Evolutionary conservation across 495 filamentous ascomycete species (phyloP).

Genomic region (Podospora appendiculata): DNA sequence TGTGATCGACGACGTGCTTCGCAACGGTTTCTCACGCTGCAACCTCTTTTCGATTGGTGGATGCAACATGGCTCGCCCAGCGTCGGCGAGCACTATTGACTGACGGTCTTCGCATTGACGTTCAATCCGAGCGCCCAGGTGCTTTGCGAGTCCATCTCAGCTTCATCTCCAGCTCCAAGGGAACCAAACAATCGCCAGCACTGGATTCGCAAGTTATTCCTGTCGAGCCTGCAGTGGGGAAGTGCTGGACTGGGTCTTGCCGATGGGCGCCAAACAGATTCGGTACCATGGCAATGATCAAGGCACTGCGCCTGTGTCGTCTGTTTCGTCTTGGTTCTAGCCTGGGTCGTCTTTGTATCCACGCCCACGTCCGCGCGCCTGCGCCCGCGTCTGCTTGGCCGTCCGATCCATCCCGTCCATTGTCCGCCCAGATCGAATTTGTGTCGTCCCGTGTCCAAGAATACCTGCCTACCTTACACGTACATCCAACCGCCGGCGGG

Average conservation of each 20-base stretch:
- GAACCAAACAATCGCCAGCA: constrained; percentile 8
- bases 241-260: constrained; percentile 1
- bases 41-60: background rate
- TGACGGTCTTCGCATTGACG: constrained; percentile 11
- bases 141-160: constrained; percentile 1
- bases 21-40: constrained; percentile 12
- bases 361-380: constrained; percentile 1
- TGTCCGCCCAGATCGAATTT: constrained; percentile 18
- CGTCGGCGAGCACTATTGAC: background rate
- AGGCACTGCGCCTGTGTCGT: no score
- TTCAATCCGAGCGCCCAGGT: background rate
- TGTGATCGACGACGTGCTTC: constrained; percentile 17
- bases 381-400: constrained; percentile 3
- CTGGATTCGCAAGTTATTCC: constrained; percentile 8
- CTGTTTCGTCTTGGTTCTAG: no score
- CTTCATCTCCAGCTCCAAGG: constrained; percentile 7
- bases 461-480: constrained; percentile 1
- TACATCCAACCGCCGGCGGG: constrained; percentile 1
- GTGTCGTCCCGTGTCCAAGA: constrained; percentile 13
- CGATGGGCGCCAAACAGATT: constrained; percentile 8
- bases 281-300: constrained; percentile 5
- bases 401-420: constrained; percentile 15
- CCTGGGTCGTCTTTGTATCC: no score
- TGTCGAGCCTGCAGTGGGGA: background rate
- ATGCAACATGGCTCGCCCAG: background rate